Base-by-base conservation (phyloP, 306 rosid species). In the Arachis hypogaea region DNA sequence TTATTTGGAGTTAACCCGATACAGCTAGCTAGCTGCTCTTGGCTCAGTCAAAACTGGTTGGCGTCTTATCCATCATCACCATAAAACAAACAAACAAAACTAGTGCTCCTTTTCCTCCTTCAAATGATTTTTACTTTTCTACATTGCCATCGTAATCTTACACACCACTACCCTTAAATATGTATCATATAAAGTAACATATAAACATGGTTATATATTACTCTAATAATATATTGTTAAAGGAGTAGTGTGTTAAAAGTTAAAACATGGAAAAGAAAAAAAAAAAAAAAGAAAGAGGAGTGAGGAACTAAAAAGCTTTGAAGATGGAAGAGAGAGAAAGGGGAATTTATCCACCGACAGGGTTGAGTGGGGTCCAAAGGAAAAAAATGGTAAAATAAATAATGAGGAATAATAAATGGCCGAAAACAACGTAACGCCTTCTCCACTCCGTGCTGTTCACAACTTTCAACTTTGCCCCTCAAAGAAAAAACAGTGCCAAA, bases 311-410 rank as follows among this genome's bases (percentile, higher is more conserved):
- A 1, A 22, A 22, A 22, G 28, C 28, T 1, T 22, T 67, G 2
- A 63, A 41, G 63, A 10, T 2, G 61, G 57, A 22, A 22, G 6
- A 4, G 12, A 51, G 18, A n/a, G 57, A 51, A n/a, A 51, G 1
- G 7, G n/a, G 22, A 51, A 52, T 82, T 22, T 22, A 22, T 22
- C 76, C 85, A 81, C 83, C 83, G 81, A 84, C 83, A 54, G 59
- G 5, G 43, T 12, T 50, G 30, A 44, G 59, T 59, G 62, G 77
- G 76, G 77, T 63, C 77, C 28, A 69, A 44, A 43, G 9, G 62
- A 54, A 54, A 46, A 54, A 0, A 36, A 41, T 38, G 57, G 11
- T 5, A 55, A 3, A 30, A 7, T 56, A 12, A 10, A 52, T 55
- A 11, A 14, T 45, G 12, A 38, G 7, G 5, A 41, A 54, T 33